Conservation (phyloP, 1,139 yeast genomes). For the Hyphopichia fennica region DNA sequence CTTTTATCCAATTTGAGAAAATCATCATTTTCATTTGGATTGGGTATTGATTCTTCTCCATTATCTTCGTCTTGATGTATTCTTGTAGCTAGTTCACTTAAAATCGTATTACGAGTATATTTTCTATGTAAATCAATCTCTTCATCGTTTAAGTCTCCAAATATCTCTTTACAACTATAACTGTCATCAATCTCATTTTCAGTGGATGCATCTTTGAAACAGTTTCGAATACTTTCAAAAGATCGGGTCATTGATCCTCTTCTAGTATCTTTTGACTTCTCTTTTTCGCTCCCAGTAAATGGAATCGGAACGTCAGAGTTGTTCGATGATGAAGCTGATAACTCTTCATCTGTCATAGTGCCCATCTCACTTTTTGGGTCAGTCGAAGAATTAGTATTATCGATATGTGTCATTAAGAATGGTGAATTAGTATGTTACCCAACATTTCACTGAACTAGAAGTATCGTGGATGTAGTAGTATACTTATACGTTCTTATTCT, state of each 20-base stretch:
- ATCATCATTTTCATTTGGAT: neutral
- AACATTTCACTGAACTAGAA: too few species aligned
- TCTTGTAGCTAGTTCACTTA: conserved; percentile 35
- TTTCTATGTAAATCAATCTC: conserved; percentile 36
- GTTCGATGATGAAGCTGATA: conserved; percentile 10
- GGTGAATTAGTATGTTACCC: too few species aligned
- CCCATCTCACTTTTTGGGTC: neutral
- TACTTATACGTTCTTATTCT: too few species aligned
- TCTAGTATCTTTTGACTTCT: neutral
- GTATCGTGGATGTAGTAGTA: too few species aligned
- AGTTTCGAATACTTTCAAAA: neutral
- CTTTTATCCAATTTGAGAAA: neutral
- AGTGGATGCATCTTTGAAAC: neutral
- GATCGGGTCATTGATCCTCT: neutral
- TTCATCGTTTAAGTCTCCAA: conserved; percentile 30
- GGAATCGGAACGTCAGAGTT: conserved; percentile 5
- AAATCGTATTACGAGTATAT: conserved; percentile 37
- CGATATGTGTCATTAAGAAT: too few species aligned
- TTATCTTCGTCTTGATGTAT: conserved; percentile 4
- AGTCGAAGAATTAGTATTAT: neutral
- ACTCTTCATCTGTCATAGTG: neutral
- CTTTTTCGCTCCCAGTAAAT: conserved; percentile 1
- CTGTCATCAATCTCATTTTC: neutral
- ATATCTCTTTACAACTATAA: conserved; percentile 35
- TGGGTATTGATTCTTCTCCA: too few species aligned